Evolutionary conservation across 2,329 filamentous ascomycete genomes (phyloP), one percentile per base, ranked within the genome.

Genomic region (Ceratocystis cacaofunesta): DNA sequence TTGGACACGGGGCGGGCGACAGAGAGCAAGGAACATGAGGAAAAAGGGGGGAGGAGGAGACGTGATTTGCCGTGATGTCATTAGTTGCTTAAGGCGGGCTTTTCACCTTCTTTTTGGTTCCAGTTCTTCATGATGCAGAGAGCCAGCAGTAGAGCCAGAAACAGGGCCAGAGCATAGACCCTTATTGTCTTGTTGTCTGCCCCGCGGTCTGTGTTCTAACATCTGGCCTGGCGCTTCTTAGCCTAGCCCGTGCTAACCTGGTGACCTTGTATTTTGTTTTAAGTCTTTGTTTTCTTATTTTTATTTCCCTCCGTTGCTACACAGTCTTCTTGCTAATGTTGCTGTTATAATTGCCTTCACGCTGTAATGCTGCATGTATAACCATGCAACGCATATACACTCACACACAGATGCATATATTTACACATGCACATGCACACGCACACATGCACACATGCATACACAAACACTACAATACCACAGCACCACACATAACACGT

Each of bases 271-370:
- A 25, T 32, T 19, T 3, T 65, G 44, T 22, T 61, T n/a, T 15
- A 48, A 43, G 22, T 12, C 32, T 55, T 64, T n/a, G 19, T 64
- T 62, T 28, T 48, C 44, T 48, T 15, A 28, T 48, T 62, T 43
- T 48, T 65, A 15, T 41, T 61, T 61, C n/a, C 61, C 28, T 61
- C 30, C 52, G 44, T 10, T 44, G 57, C 25, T 58, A 44, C 30
- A 41, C 36, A 15, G 10, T 32, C 36, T 43, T 32, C 22, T 65
- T 44, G 60, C 28, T 48, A 17, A 44, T 48, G 43, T 55, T 55
- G 58, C 61, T 30, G 17, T 62, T 48, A 44, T 55, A 48, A 62
- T 62, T 19, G 48, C 8, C 48, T 50, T 50, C 48, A 25, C n/a
- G 48, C 22, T 50, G n/a, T 10, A 22, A 50, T 50, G n/a, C 8